phyloP scores from a whole-genome alignment of 805 yeast genomes.

The Spathaspora boniae region DNA sequence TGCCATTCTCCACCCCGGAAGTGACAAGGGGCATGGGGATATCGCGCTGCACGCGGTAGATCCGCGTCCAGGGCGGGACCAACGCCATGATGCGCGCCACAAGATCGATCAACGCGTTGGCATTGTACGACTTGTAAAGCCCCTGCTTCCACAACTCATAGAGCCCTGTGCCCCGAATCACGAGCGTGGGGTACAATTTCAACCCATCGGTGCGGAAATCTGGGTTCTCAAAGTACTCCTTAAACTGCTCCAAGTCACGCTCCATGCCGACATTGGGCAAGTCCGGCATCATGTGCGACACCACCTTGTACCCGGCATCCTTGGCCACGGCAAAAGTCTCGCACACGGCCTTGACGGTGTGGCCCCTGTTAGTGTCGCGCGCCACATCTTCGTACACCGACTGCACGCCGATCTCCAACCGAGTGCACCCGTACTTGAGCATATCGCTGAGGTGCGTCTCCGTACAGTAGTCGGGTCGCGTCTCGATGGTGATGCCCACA shows the following conservation, averaged over 20 bases:
- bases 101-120: slow-evolving; percentile 87
- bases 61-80: slow-evolving; percentile 99
- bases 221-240: slow-evolving; percentile 95
- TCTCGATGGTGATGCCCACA: slow-evolving; percentile 97
- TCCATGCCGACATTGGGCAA: slow-evolving; percentile 98
- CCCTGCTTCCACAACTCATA: slow-evolving; percentile 98
- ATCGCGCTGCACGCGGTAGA: slow-evolving; percentile 97
- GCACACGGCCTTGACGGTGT: slow-evolving; percentile 93
- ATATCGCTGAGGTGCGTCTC: slow-evolving; percentile 93
- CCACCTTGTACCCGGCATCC: slow-evolving; percentile 97
- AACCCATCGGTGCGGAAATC: slow-evolving; percentile 96
- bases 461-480: slow-evolving; percentile 98
- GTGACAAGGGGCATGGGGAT: slow-evolving; percentile 98
- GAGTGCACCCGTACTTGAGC: slow-evolving; percentile 94
- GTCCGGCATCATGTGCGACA: slow-evolving; percentile 99
- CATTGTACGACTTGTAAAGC: slow-evolving; percentile 88
- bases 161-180: slow-evolving; percentile 94
- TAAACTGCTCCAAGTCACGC: slow-evolving; percentile 91
- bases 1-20: slow-evolving; percentile 97
- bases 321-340: slow-evolving; percentile 95
- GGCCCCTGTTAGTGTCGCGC: slow-evolving; percentile 96
- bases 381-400: slow-evolving; percentile 98
- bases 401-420: slow-evolving; percentile 96
- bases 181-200: slow-evolving; percentile 92
- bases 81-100: slow-evolving; percentile 94